These are phyloP conservation scores for Chlamydomonas sphaeroides DNA, from an alignment of 139 green algal genomes.

Conservation along the genomic window DNA sequence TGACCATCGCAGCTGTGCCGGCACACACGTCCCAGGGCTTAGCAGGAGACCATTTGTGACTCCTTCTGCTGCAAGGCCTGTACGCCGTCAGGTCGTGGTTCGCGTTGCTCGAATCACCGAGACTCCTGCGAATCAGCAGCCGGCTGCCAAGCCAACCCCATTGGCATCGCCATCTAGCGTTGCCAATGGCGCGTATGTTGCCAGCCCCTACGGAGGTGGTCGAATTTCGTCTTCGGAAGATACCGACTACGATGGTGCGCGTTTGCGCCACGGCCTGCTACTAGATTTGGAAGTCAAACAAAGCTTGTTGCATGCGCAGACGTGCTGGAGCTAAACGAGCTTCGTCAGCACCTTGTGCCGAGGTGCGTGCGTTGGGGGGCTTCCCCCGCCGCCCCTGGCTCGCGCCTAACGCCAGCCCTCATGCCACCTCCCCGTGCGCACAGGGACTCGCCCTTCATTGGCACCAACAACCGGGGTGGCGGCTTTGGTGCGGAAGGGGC, in stretches of 20 bases:
- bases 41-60: too few species aligned
- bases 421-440: neutral
- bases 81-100: too few species aligned
- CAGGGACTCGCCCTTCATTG: slow-evolving; percentile 78
- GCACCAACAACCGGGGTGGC: slow-evolving; percentile 82
- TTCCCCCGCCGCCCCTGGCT: neutral
- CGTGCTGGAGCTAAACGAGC: slow-evolving; percentile 34
- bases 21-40: too few species aligned
- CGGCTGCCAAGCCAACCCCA: too few species aligned
- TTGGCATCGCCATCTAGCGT: too few species aligned
- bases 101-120: too few species aligned
- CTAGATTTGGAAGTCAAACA: neutral
- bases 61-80: too few species aligned
- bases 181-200: neutral
- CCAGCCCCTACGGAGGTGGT: slow-evolving; percentile 11
- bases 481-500: slow-evolving; percentile 82
- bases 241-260: neutral
- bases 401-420: neutral
- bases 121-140: too few species aligned
- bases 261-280: neutral
- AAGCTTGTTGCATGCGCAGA: neutral
- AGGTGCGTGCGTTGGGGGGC: slow-evolving; percentile 1
- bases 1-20: too few species aligned
- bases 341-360: slow-evolving; percentile 37
- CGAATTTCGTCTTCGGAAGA: neutral